Evolutionary conservation across 352 stramenopile genomes (phyloP).

Genomic region (Phytopythium oedochilum): DNA sequence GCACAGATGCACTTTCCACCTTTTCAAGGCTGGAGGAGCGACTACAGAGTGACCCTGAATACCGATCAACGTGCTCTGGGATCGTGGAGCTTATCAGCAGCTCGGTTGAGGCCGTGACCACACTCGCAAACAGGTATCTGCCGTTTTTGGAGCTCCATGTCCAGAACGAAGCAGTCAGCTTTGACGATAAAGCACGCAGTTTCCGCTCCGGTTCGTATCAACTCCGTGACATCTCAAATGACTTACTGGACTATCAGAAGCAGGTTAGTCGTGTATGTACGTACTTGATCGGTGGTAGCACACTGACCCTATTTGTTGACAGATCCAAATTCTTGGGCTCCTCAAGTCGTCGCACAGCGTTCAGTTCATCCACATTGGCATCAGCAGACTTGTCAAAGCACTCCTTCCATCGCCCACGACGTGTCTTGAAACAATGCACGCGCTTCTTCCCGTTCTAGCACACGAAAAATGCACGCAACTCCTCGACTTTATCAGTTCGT

Average conservation of each 20-base stretch:
- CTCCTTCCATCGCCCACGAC: slow-evolving; percentile 34
- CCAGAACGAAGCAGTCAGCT: slow-evolving; percentile 41
- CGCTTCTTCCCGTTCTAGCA: slow-evolving; percentile 31
- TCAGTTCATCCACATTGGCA: slow-evolving; percentile 42
- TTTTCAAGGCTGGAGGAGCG: slow-evolving; percentile 24
- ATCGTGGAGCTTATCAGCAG: slow-evolving; percentile 39
- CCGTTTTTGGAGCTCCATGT: slow-evolving; percentile 25
- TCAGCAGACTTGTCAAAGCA: slow-evolving; percentile 27
- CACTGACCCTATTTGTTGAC: neutral
- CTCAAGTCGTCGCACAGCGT: slow-evolving; percentile 18
- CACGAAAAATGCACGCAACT: slow-evolving; percentile 48
- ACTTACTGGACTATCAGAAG: slow-evolving; percentile 27
- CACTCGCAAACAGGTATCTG: slow-evolving; percentile 30
- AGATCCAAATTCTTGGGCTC: slow-evolving; percentile 15
- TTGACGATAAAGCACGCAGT: slow-evolving; percentile 31
- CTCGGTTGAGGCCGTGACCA: slow-evolving; percentile 10
- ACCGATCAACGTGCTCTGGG: slow-evolving; percentile 22
- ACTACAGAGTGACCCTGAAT: slow-evolving; percentile 26
- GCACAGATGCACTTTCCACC: slow-evolving; percentile 3
- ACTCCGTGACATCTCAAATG: slow-evolving; percentile 30
- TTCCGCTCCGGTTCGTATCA: slow-evolving; percentile 46
- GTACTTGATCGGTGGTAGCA: no score
- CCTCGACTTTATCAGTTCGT: slow-evolving; percentile 27
- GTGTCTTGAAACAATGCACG: slow-evolving; percentile 32
- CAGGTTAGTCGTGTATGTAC: no score